phyloP scores from a whole-genome alignment of 306 rosid species.

The Styphnolobium japonicum region DNA sequence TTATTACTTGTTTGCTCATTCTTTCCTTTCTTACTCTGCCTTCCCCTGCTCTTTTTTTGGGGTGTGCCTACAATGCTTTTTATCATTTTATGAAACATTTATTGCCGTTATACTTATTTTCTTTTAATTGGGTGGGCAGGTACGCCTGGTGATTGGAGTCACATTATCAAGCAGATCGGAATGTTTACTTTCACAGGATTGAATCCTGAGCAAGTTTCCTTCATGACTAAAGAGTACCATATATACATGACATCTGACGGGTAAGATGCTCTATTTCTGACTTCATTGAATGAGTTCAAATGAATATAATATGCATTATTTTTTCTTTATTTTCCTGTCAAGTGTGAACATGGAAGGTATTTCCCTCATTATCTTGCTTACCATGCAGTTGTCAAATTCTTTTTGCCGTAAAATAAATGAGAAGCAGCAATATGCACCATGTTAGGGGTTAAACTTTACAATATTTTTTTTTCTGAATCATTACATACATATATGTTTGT shows the following conservation, averaged over 20 bases:
- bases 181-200: conserved; percentile 98
- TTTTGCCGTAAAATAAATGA: background rate
- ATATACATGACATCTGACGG: conserved; percentile 98
- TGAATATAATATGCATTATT: background rate
- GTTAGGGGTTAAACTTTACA: background rate
- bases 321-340: background rate
- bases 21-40: background rate
- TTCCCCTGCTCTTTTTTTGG: background rate
- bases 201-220: conserved; percentile 79
- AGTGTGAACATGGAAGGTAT: background rate
- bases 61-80: background rate
- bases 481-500: background rate
- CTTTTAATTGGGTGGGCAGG: conserved; percentile 47
- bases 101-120: background rate
- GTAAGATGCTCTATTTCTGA: conserved; percentile 40
- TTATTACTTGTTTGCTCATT: conserved; percentile 10
- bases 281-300: conserved; percentile 16
- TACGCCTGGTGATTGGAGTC: conserved; percentile 99
- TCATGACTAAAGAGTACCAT: conserved; percentile 92
- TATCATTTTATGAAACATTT: background rate
- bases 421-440: background rate
- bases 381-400: background rate
- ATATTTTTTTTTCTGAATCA: background rate
- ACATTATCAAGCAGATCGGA: conserved; percentile 95
- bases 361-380: background rate